Evolutionary conservation across 371 early-diverging fungal species (phyloP).

Genomic region (Dentiscutata heterogama): DNA sequence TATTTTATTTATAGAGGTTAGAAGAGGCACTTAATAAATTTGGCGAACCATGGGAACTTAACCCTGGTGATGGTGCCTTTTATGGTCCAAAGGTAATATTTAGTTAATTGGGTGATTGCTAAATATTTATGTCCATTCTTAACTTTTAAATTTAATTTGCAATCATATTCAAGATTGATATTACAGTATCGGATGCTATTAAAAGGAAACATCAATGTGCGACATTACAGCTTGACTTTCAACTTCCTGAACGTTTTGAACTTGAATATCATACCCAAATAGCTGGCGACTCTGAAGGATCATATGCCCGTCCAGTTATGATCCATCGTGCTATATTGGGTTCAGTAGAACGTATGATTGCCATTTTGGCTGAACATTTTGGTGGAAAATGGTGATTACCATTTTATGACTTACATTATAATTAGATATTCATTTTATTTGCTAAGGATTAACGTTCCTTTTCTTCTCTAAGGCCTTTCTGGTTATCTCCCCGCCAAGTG

Average conservation of each 20-base stretch:
- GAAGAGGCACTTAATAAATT: constrained; percentile 83
- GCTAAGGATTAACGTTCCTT: not conserved
- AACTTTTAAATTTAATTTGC: not conserved
- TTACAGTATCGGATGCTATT: constrained; percentile 96
- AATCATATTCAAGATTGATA: constrained; percentile 90
- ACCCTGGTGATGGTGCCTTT: constrained; percentile 99
- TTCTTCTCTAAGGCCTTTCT: constrained; percentile 81
- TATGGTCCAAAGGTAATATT: constrained; percentile 95
- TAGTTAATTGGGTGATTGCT: not conserved
- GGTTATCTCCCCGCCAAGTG: constrained; percentile 98
- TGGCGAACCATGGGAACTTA: constrained; percentile 87
- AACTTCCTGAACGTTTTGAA: constrained; percentile 91
- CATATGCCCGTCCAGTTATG: constrained; percentile 85
- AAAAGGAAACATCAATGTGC: constrained; percentile 97
- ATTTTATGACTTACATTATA: not conserved
- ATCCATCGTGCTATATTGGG: constrained; percentile 97
- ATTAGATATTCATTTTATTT: constrained; percentile 8
- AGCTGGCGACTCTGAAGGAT: constrained; percentile 55
- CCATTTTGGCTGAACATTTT: constrained; percentile 92
- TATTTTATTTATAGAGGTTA: constrained; percentile 68
- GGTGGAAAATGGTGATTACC: constrained; percentile 78
- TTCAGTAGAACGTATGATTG: constrained; percentile 95
- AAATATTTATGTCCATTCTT: not conserved
- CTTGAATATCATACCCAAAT: constrained; percentile 76
- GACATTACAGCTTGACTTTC: constrained; percentile 98